Conservation (phyloP, 2,329 filamentous ascomycete genomes). For the Colletotrichum orchidophilum region DNA sequence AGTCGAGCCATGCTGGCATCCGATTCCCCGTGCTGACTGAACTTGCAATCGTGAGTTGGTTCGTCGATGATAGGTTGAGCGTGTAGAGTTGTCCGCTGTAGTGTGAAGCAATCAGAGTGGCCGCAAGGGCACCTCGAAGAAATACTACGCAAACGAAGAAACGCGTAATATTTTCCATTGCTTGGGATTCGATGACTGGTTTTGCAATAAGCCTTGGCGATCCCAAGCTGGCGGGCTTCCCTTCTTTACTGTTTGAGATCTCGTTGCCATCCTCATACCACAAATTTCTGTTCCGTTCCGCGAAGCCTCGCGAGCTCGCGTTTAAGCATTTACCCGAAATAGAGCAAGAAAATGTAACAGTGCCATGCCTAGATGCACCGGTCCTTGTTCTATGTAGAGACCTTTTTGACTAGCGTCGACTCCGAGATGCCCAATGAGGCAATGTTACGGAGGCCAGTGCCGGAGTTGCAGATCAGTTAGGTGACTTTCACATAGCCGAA, state of each 20-base stretch:
- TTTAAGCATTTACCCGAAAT: background rate
- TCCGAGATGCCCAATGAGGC: slow-evolving; percentile 5
- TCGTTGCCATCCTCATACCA: background rate
- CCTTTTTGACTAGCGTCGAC: background rate
- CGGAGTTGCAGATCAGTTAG: background rate
- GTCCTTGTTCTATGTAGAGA: background rate
- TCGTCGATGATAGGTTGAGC: slow-evolving; percentile 42
- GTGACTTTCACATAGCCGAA: background rate
- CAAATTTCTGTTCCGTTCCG: background rate
- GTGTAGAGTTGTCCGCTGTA: slow-evolving; percentile 51
- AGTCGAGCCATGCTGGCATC: slow-evolving; percentile 50
- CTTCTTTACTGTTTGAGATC: background rate
- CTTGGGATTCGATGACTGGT: background rate
- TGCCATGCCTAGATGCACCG: background rate
- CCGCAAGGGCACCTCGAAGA: background rate
- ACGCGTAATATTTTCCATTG: background rate
- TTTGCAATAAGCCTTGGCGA: background rate
- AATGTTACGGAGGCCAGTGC: background rate
- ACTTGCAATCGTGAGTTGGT: slow-evolving; percentile 41
- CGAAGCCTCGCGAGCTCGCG: background rate
- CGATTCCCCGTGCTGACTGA: slow-evolving; percentile 43
- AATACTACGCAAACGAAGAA: background rate
- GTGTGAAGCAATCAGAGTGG: slow-evolving; percentile 48
- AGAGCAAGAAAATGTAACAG: background rate
- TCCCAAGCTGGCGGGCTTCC: background rate